A percentile compares a stretch with the other conserved stretches of the same genome.
phyloP scores from a whole-genome alignment of 306 rosid species.

The Alnus rubra region DNA sequence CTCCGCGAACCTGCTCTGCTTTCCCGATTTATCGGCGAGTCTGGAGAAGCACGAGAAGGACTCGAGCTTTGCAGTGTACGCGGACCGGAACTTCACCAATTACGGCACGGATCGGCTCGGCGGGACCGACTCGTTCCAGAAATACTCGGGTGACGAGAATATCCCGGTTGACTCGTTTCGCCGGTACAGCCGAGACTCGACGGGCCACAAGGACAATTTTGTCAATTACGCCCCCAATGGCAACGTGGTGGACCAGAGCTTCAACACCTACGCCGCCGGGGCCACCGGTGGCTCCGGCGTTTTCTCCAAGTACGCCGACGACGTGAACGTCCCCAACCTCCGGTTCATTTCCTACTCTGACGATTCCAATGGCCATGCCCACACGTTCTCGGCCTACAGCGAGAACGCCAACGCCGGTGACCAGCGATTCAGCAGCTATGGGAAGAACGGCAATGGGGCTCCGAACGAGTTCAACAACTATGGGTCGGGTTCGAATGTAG shows the following conservation, averaged over 20 bases:
- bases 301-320: conserved; percentile 56
- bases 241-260: conserved; percentile 79
- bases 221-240: conserved; percentile 46
- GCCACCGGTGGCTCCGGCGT: conserved; percentile 74
- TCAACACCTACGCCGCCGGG: conserved; percentile 63
- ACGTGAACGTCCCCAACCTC: conserved; percentile 70
- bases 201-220: conserved; percentile 62
- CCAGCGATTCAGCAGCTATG: conserved; percentile 66
- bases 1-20: conserved; percentile 77
- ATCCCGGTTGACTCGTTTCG: conserved; percentile 78
- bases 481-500: conserved; percentile 66
- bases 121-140: conserved; percentile 70
- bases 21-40: conserved; percentile 54
- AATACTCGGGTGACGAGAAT: conserved; percentile 59
- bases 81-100: conserved; percentile 67
- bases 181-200: conserved; percentile 76
- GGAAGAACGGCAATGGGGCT: conserved; percentile 75
- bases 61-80: conserved; percentile 50
- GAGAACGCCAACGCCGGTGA: conserved; percentile 75
- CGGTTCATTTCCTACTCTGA: conserved; percentile 74
- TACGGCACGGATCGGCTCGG: conserved; percentile 78
- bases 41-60: conserved; percentile 69
- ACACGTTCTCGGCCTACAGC: conserved; percentile 64
- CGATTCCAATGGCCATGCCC: conserved; percentile 61
- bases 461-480: conserved; percentile 51